phyloP scores from a whole-genome alignment of 176 grass and related monocot genomes.

The Zea luxurians region DNA sequence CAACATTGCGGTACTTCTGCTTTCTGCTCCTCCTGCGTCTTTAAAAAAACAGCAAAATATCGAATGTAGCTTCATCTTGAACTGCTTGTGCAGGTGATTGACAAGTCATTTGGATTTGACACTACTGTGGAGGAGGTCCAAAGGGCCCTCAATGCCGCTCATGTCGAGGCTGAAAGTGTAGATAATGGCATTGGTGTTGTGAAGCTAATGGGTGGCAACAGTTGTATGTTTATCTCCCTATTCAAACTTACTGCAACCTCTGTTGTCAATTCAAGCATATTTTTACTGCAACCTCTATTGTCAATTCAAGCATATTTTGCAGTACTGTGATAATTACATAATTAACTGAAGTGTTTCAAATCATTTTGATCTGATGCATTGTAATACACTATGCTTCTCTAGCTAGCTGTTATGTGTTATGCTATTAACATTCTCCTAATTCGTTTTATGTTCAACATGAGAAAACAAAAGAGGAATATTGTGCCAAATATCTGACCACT shows the following conservation, averaged over 20 bases:
- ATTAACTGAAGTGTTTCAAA: slow-evolving; percentile 14
- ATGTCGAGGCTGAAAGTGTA: slow-evolving; percentile 81
- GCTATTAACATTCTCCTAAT: slow-evolving; percentile 4
- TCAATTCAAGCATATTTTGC: too few relatives aligned
- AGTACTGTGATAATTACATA: not conserved
- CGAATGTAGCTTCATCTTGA: slow-evolving; percentile 23
- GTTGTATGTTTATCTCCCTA: slow-evolving; percentile 51
- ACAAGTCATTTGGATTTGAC: slow-evolving; percentile 97
- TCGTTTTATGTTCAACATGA: too few relatives aligned
- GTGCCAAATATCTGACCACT: too few relatives aligned
- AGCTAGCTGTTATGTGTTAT: slow-evolving; percentile 90
- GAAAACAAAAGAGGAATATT: too few relatives aligned
- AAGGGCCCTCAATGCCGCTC: slow-evolving; percentile 84
- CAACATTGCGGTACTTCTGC: slow-evolving; percentile 78
- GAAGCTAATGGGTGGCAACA: slow-evolving; percentile 92
- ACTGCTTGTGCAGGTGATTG: slow-evolving; percentile 66
- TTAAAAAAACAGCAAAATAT: not conserved
- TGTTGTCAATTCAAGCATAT: slow-evolving; percentile 7
- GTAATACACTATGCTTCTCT: slow-evolving; percentile 91
- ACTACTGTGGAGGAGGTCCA: slow-evolving; percentile 93
- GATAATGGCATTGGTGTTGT: slow-evolving; percentile 95
- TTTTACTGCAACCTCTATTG: too few relatives aligned
- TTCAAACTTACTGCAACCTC: slow-evolving; percentile 16
- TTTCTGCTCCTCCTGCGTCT: slow-evolving; percentile 13
- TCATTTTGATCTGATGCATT: slow-evolving; percentile 52